Evolutionary conservation across 2,329 filamentous ascomycete genomes (phyloP).

Genomic region (Fusarium acutatum): DNA sequence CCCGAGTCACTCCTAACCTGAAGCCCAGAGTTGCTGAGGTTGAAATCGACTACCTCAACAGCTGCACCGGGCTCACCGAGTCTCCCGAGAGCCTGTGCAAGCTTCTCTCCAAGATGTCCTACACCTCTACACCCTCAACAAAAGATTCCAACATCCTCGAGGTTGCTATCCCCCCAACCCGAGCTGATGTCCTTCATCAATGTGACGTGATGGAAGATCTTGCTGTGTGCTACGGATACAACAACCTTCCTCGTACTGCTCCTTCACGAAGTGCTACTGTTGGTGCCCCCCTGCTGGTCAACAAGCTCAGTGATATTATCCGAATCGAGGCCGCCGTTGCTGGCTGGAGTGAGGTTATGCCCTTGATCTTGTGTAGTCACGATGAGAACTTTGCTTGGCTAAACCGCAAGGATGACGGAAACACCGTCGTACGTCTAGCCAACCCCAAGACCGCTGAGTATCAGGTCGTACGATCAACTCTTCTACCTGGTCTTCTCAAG

Average conservation of each 20-base stretch:
- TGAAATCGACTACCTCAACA: conserved; percentile 92
- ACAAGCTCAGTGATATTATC: conserved; percentile 94
- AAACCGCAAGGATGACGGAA: conserved; percentile 87
- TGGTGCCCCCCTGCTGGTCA: conserved; percentile 86
- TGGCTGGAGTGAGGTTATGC: conserved; percentile 96
- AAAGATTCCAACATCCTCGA: conserved; percentile 77
- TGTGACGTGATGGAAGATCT: conserved; percentile 99
- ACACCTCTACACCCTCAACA: conserved; percentile 78
- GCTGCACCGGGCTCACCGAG: conserved; percentile 84
- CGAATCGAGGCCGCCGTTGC: conserved; percentile 90
- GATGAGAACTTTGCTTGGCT: conserved; percentile 98
- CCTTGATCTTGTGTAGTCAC: conserved; percentile 94
- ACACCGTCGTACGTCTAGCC: conserved; percentile 81
- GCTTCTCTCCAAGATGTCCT: conserved; percentile 88
- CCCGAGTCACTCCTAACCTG: conserved; percentile 82
- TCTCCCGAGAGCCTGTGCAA: conserved; percentile 79
- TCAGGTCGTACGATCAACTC: conserved; percentile 87
- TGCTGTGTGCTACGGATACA: conserved; percentile 97
- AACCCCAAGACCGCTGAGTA: conserved; percentile 96
- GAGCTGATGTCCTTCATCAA: conserved; percentile 94
- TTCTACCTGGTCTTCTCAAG: conserved; percentile 89
- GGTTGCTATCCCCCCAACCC: conserved; percentile 84
- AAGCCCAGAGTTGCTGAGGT: conserved; percentile 80
- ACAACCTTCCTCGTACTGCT: conserved; percentile 87
- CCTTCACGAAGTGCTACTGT: conserved; percentile 87